Conservation (phyloP, 345 rosid species). For the Hevea brasiliensis region DNA sequence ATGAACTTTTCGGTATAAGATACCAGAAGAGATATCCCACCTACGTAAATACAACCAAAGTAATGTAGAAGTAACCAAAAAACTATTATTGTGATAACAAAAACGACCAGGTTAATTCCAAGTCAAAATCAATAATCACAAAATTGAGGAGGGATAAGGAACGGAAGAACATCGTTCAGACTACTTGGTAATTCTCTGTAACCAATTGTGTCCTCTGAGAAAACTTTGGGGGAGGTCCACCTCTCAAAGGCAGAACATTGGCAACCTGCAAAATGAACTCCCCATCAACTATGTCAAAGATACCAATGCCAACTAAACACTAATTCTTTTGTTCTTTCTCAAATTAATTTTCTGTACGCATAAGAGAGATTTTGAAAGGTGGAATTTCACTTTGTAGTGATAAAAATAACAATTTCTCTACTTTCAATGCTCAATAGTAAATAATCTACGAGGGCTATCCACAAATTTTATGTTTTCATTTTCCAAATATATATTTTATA, state of each 20-base stretch:
- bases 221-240: conserved; percentile 73
- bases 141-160: background rate
- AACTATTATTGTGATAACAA: too few relatives aligned
- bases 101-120: background rate
- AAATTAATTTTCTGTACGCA: background rate
- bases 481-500: background rate
- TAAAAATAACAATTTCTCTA: background rate
- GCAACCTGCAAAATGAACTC: conserved; percentile 46
- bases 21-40: too few relatives aligned
- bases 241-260: conserved; percentile 67
- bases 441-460: background rate
- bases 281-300: too few relatives aligned
- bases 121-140: background rate
- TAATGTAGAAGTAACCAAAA: too few relatives aligned
- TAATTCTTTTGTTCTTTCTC: background rate
- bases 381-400: background rate
- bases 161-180: conserved; percentile 32
- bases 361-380: too few relatives aligned
- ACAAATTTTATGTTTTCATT: conserved; percentile 1
- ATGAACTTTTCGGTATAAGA: too few relatives aligned
- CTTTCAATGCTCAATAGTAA: background rate
- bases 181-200: conserved; percentile 81
- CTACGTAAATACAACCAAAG: background rate
- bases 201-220: conserved; percentile 76
- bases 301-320: too few relatives aligned